Evolutionary conservation across 73 alveolate genomes (phyloP).

Genomic region (Tetrahymena borealis): DNA sequence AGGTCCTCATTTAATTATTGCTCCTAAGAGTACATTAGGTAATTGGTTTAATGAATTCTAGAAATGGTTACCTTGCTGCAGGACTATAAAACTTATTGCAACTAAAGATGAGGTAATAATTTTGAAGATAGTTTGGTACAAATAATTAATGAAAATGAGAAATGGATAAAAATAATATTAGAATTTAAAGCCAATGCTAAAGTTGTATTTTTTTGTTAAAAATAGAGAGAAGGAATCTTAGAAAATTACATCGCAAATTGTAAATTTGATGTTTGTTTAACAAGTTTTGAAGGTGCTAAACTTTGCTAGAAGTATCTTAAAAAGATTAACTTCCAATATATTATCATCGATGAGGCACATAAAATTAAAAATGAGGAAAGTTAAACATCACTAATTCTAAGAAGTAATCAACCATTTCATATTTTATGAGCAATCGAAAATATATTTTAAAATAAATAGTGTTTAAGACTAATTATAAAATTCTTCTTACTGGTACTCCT

Average conservation of each 20-base stretch:
- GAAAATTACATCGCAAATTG: conserved; percentile 66
- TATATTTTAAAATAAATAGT: conserved; percentile 47
- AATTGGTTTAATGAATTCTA: conserved; percentile 94
- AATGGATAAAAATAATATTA: too few relatives aligned
- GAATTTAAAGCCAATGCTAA: too few relatives aligned
- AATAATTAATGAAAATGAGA: background rate
- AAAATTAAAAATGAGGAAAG: conserved; percentile 91
- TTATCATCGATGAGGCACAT: conserved; percentile 96
- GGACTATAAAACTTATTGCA: conserved; percentile 85
- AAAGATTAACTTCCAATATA: conserved; percentile 89
- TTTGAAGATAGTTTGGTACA: background rate
- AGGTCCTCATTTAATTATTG: conserved; percentile 75
- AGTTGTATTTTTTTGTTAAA: conserved; percentile 8
- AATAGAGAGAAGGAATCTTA: conserved; percentile 86
- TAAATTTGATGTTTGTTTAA: conserved; percentile 90
- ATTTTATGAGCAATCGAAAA: background rate
- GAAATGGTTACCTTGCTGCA: conserved; percentile 86
- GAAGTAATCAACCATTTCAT: background rate
- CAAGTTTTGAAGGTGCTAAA: conserved; percentile 95
- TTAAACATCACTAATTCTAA: background rate
- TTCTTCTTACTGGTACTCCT: conserved; percentile 96
- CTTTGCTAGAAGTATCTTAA: conserved; percentile 74
- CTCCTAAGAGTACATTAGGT: conserved; percentile 91
- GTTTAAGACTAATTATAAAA: conserved; percentile 80
- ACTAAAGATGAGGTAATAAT: conserved; percentile 49